Evolutionary conservation across 768 basidiomycete genomes (phyloP), one percentile per base, ranked within the genome.

Genomic region (Pulveroboletus sp.): DNA sequence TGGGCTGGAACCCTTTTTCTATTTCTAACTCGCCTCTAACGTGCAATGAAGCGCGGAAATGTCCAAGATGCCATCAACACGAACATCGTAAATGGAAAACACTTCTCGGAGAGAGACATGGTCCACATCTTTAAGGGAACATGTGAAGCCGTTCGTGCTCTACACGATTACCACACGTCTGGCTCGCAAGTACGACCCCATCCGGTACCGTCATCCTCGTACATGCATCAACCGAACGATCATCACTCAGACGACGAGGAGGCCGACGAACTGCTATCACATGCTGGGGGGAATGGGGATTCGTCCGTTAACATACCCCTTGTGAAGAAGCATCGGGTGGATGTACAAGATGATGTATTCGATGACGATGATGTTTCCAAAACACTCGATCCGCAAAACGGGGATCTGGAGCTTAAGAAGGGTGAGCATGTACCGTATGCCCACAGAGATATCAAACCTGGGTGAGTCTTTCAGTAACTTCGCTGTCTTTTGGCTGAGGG

Each of bases 391-490:
- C 61, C 72, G 19, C 72, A 67, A 38, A 73, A 70, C 42, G 70
- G 66, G 14, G 58, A 57, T 21, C 65, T 59, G 17, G 65, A 57
- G 11, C 58, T 71, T 4, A 75, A 75, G 3, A 67, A 73, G 52
- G 59, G 59, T 2, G 84, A 85, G 55, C 66, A 86, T 24, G 79
- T 92, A 8, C 94, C 97, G 1, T 99, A 94, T 66, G 95, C 95
- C 1, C 97, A 99, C 69, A 77, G 97, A 47, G 97, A 99, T 71
- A 74, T 98, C 59, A 99, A 99, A 71, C 95, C 94, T 38, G 94
- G 84, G 94, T 94, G 59, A 57, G 87, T 72, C 17, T 50, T 31
- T 23, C 14, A 43, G 36, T 29, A 27, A 29, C 29, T 20, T 6
- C n/a, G 13, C 34, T 24, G 17, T 58, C 14, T 16, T 19, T 33